Base-by-base conservation (phyloP, 495 filamentous ascomycete species). In the Hypoxylon crocopeplum region DNA sequence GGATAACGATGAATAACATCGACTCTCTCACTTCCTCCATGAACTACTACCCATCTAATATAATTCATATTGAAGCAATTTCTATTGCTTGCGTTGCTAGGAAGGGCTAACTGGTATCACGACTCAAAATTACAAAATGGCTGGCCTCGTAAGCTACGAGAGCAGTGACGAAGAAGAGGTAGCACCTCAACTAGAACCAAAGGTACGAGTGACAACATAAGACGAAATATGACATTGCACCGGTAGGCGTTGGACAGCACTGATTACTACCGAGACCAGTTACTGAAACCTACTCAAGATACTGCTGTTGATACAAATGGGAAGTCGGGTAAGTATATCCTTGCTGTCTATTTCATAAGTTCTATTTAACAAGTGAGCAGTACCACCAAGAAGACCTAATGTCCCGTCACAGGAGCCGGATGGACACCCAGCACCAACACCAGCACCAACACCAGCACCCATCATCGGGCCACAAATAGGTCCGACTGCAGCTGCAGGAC, bases 161-260 rank as follows among this genome's bases (percentile, higher is more conserved):
- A 92, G 88, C 71, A 93, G 89, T 67, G 89, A 90, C 53, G 89
- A 91, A 30, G 84, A 87, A 30, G 76, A 77, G 45, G 70, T 72
- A 3, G 36, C 36, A 20, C 62, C 67, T 20, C 66, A 69, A 27
- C 51, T 59, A 7, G 32, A 60, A 57, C 12, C 33, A 65, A 66
- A 70, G 68, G 68, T 70, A 70, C 60, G 68, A 68, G 62, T 62
- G 61, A 70, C 22, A 64, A 58, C 41, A 63, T 45, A 58, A 59
- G 32, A 56, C 33, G 33, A 65, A 22, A 37, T 37, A 41, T 20
- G 32, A 17, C 10, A 47, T 27, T 5, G 5, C 13, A 59, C 47
- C 25, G 62, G 62, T 65, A 56, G 62, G 60, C 49, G 33, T 51
- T 55, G 68, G 41, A 59, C 68, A 70, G 68, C 58, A 70, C 68